These are phyloP conservation scores for Cryphonectria carpinicola DNA, from an alignment of 2,329 filamentous ascomycete genomes.

Conservation along the genomic window DNA sequence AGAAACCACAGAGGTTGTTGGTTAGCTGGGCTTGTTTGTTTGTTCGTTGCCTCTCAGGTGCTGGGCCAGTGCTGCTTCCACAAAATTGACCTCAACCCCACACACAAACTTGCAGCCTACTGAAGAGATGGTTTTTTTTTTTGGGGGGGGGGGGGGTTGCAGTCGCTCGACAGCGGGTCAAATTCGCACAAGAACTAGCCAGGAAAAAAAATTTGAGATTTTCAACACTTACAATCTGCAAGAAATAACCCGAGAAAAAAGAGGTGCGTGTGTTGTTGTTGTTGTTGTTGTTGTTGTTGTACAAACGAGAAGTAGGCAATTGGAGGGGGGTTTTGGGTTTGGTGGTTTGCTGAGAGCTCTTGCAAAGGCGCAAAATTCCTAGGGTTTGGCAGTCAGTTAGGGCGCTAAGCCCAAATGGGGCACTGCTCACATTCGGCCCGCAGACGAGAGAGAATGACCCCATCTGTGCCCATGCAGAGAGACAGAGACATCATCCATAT, in stretches of 20 bases:
- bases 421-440: conserved; percentile 36
- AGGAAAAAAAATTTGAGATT: neutral
- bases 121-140: conserved; percentile 14
- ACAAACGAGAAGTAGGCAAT: conserved; percentile 24
- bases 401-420: conserved; percentile 46
- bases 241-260: conserved; percentile 16
- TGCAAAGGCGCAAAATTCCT: conserved; percentile 31
- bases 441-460: neutral
- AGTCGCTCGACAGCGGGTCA: neutral
- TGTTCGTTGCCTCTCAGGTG: neutral
- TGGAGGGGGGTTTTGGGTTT: conserved; percentile 6
- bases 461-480: neutral
- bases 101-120: conserved; percentile 27
- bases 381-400: conserved; percentile 47
- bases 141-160: neutral
- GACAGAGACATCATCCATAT: conserved; percentile 1
- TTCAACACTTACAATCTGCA: conserved; percentile 23
- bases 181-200: conserved; percentile 5
- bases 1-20: conserved; percentile 37
- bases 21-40: conserved; percentile 31
- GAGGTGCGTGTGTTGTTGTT: conserved; percentile 16
- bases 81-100: conserved; percentile 28
- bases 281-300: too few relatives aligned
- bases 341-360: conserved; percentile 27
- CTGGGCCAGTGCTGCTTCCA: conserved; percentile 23